A percentile compares a stretch with the other conserved stretches of the same genome.
phyloP scores from a whole-genome alignment of 2,329 filamentous ascomycete species.

The Phoma sp. region DNA sequence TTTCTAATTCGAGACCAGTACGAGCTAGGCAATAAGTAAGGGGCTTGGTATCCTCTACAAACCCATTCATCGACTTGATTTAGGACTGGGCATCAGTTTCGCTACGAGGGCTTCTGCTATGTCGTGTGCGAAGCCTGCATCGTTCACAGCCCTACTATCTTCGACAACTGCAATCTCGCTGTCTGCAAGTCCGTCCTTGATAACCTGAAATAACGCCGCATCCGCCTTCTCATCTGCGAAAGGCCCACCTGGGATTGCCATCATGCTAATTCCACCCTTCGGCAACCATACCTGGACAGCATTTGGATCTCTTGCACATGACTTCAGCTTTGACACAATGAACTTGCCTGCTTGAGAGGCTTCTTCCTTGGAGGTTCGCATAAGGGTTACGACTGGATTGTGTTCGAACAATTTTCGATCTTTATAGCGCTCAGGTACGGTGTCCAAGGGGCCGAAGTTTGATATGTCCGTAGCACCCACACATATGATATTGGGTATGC shows the following conservation, averaged over 20 bases:
- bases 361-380: constrained; percentile 68
- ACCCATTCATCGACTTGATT: not conserved
- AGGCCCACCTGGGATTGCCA: constrained; percentile 59
- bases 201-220: constrained; percentile 53
- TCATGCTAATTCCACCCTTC: constrained; percentile 65
- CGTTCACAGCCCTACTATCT: constrained; percentile 62
- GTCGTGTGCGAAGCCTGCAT: constrained; percentile 57
- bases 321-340: constrained; percentile 61
- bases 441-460: constrained; percentile 66
- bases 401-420: constrained; percentile 65
- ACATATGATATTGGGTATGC: constrained; percentile 64
- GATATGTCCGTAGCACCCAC: constrained; percentile 57
- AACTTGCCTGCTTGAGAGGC: constrained; percentile 61
- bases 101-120: constrained; percentile 53
- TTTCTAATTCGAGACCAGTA: constrained; percentile 3
- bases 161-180: constrained; percentile 59
- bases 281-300: constrained; percentile 66
- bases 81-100: constrained; percentile 23
- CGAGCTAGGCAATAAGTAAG: not conserved
- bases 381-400: constrained; percentile 70
- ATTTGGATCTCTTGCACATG: constrained; percentile 47
- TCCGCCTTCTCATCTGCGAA: constrained; percentile 62
- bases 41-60: not conserved
- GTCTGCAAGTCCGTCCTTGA: constrained; percentile 58
- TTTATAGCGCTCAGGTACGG: constrained; percentile 62